Evolutionary conservation across 345 rosid genomes (phyloP).

Genomic region (Balakata baccata): DNA sequence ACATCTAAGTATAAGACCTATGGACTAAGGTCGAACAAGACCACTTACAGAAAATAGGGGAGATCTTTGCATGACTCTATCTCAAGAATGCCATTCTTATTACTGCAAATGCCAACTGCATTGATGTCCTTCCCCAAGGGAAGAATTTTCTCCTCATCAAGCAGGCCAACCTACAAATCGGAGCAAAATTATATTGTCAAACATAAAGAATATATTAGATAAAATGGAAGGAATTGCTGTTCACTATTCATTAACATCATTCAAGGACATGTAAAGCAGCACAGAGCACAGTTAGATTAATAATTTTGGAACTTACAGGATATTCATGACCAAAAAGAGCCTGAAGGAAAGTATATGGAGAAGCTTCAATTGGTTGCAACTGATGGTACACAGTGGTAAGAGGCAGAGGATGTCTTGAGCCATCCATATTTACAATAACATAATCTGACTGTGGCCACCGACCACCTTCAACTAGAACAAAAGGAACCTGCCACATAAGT

Average conservation of each 20-base stretch:
- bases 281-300: not conserved
- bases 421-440: constrained; percentile 71
- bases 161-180: constrained; percentile 67
- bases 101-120: constrained; percentile 63
- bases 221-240: not conserved
- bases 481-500: constrained; percentile 64
- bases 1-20: too few relatives aligned
- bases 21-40: constrained; percentile 2
- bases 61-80: constrained; percentile 79
- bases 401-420: constrained; percentile 69
- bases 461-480: constrained; percentile 60
- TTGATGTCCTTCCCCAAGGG: constrained; percentile 65
- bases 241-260: not conserved
- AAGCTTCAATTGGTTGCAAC: constrained; percentile 67
- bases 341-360: constrained; percentile 81
- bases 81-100: constrained; percentile 63
- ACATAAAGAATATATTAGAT: not conserved
- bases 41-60: constrained; percentile 84
- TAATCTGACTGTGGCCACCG: constrained; percentile 42
- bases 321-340: constrained; percentile 71
- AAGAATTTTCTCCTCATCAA: constrained; percentile 90
- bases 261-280: not conserved
- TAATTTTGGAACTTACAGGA: constrained; percentile 47
- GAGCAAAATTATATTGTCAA: not conserved
- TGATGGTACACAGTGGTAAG: constrained; percentile 73